Conservation (phyloP, 2,329 filamentous ascomycete genomes). For the Claviceps humidiphila region DNA sequence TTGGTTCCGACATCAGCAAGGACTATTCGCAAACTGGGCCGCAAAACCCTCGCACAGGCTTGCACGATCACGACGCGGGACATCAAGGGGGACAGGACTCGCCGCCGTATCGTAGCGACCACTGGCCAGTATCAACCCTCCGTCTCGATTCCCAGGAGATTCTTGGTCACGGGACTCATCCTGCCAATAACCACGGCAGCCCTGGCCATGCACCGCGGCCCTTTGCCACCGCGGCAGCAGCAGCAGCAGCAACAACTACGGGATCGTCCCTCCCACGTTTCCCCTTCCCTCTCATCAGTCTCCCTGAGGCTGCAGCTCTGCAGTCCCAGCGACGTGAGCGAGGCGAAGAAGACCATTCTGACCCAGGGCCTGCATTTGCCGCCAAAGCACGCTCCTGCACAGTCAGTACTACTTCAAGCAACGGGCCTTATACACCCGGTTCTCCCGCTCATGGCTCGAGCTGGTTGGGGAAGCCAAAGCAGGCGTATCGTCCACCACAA, state of each 20-base stretch:
- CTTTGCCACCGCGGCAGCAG: constrained; percentile 12
- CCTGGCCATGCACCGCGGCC: neutral
- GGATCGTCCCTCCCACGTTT: constrained; percentile 13
- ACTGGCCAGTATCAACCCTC: neutral
- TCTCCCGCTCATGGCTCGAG: constrained; percentile 9
- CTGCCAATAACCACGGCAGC: neutral
- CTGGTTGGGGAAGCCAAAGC: constrained; percentile 1
- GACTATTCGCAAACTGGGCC: neutral
- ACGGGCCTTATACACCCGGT: constrained; percentile 14
- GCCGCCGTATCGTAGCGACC: neutral
- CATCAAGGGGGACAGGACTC: neutral
- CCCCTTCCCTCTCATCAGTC: constrained; percentile 23
- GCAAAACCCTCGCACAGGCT: neutral
- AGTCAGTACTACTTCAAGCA: constrained; percentile 17
- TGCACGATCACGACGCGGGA: neutral
- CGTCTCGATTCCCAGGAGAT: constrained; percentile 5
- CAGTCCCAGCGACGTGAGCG: constrained; percentile 19
- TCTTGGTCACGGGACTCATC: constrained; percentile 1
- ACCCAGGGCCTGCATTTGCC: constrained; percentile 16
- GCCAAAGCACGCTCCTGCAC: constrained; percentile 17
- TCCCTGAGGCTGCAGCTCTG: constrained; percentile 22
- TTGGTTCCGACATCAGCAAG: constrained; percentile 14
- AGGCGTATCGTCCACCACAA: neutral
- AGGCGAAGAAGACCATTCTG: constrained; percentile 25
- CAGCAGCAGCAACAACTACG: constrained; percentile 5